Base-by-base conservation (phyloP, 2,329 filamentous ascomycete species). In the Stachybotrys echinatus region DNA sequence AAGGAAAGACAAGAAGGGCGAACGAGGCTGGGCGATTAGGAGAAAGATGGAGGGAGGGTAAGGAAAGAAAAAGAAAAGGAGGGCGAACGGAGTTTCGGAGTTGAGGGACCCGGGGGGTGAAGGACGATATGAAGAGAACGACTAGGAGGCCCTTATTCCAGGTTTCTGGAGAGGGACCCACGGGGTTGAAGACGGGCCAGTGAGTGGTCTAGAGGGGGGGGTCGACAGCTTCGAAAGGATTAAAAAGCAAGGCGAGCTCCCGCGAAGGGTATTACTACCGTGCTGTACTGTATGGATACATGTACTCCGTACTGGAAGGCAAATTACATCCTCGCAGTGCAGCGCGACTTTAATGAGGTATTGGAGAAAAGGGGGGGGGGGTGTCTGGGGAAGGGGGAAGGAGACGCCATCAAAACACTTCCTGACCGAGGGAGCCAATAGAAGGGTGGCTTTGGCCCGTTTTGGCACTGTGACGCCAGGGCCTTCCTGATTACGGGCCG, bases 11-110 rank as follows among this genome's bases (percentile, higher is more conserved):
- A 23, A 17, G 31, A 19, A 44, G 18, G 20, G 46, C 40, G 42
- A 21, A 49, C 45, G 45, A 34, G 19, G 39, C 40, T 20, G 34
- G 19, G 27, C 10, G n/a, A n/a, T n/a, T n/a, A 38, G 20, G 42
- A 47, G 12, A 14, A 23, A 46, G 38, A 17, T n/a, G 31, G 17
- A 47, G 6, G 23, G 23, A 43, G 39, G 27, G 23, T 39, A 47
- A 43, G 31, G 49, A 48, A 39, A 47, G 48, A 23, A 44, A 51
- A 45, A 21, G 49, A 44, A 42, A 47, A 47, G 18, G 47, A 34
- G 27, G 31, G 34, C 46, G 23, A 23, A 31, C 27, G 27, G 27
- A 34, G 27, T 34, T 34, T 8, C 27, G 27, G 27, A 34, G 27
- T 34, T 34, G 10, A 34, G 27, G 10, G 27, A 34, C 27, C 27